Base-by-base conservation (phyloP, 441 rosid genomes). In the Rhodomyrtus psidioides region DNA sequence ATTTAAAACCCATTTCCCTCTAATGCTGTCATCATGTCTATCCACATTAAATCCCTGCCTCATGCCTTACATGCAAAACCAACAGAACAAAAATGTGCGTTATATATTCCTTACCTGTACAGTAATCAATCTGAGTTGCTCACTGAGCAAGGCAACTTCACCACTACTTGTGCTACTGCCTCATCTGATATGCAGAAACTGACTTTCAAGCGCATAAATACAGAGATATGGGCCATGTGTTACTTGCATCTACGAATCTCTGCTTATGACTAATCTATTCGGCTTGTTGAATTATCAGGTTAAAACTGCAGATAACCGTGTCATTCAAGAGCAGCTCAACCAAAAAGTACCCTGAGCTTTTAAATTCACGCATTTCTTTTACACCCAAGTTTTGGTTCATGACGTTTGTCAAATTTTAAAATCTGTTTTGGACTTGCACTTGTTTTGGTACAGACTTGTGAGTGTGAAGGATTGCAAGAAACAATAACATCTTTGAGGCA, bases 241-340 rank as follows among this genome's bases (percentile, higher is more conserved):
- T 83, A 87, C 81, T 39, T 88, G 90, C 89, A 83, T 91, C 30
- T 75, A 39, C 16, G 19, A 53, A 34, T 14, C 13, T 54, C 51
- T 54, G 34, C 30, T 70, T 57, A 56, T 55, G 30, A 59, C 39
- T 85, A 34, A 57, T 85, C 83, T 76, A 53, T 74, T 16, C 24
- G 17, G 65, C 83, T 59, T 82, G 59, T 81, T 3, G 54, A 70
- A 70, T 21, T 55, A 5, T 53, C 70, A 97, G 99, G 99, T 97
- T 83, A 95, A 95, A 94, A 92, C 93, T 84, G 98, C 99, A 34
- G 99, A 97, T 87, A 96, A 96, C 90, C 98, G 96, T 62, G 88
- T 97, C 89, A 94, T 96, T 86, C 98, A 96, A 89, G 99, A 97
- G 92, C 99, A 97, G 91, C 96, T 97, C 86, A 90, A 89, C 90